Percentiles rank a stretch among this genome's conserved stretches.
Conservation (phyloP, 2,329 filamentous ascomycete genomes). For the Biscogniauxia sp. region DNA sequence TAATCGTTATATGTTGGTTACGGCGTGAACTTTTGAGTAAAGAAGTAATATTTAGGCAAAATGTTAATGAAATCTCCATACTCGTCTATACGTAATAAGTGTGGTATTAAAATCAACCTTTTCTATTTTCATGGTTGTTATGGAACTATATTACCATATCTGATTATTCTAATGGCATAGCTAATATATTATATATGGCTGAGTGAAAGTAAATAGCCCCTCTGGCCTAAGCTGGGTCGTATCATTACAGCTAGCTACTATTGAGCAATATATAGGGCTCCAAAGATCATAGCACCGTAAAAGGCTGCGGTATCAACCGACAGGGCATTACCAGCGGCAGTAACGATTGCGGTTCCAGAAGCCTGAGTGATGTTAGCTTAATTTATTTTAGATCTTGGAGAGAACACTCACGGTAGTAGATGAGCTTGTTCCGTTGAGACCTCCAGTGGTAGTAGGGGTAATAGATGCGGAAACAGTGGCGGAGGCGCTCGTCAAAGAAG, state of each 20-base stretch:
- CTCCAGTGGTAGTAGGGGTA: conserved; percentile 7
- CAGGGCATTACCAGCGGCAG: conserved; percentile 9
- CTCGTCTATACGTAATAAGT: too few species aligned
- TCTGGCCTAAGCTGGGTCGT: neutral
- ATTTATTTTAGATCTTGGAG: neutral
- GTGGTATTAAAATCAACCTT: too few species aligned
- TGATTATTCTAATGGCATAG: neutral
- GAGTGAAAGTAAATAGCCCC: neutral
- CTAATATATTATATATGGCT: neutral
- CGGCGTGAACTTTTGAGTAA: too few species aligned
- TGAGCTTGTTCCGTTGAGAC: conserved; percentile 8
- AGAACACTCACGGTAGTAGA: conserved; percentile 13
- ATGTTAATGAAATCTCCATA: too few species aligned
- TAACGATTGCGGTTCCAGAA: conserved; percentile 8
- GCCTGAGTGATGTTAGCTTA: conserved; percentile 12
- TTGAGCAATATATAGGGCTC: conserved; percentile 12
- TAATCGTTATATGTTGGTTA: too few species aligned
- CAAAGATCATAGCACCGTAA: conserved; percentile 17
- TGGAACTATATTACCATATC: too few species aligned
- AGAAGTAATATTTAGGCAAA: too few species aligned
- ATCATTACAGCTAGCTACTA: conserved; percentile 8
- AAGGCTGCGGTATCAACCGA: conserved; percentile 9
- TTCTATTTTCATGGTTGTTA: too few species aligned
- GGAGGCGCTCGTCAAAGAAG: neutral
- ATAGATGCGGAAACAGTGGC: neutral